Evolutionary conservation across 306 rosid species (phyloP), one percentile per base, ranked within the genome.

Genomic region (Glycine soja): DNA sequence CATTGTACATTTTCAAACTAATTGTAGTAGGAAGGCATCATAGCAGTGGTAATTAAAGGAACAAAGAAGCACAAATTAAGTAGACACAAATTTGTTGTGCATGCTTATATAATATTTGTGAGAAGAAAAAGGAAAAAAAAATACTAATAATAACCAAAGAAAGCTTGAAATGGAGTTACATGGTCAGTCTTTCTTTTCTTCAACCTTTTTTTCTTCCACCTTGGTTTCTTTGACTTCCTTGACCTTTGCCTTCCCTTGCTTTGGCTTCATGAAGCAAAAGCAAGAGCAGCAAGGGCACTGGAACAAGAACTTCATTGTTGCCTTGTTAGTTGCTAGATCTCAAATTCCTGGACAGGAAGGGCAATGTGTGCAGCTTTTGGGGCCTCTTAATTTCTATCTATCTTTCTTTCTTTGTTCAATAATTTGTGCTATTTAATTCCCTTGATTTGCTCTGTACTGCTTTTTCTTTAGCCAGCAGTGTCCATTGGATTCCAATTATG

Each of bases 181-280:
- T 70, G 65, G 65, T 90, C 81, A 90, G 50, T 86, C 94, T 75
- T 86, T 85, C 83, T 91, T 91, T 36, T 77, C 80, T 56, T 74
- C 89, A 14, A 7, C 45, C 76, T 71, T 76, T 24, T 57, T 76
- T 11, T 57, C 66, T 48, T 61, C 67, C 6, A 45, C 87, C 81
- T 85, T 88, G 77, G 72, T 61, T 59, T 85, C 94, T 80, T 87
- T 84, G 15, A 69, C 80, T 58, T 83, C 84, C 81, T 86, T 73
- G 70, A 81, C 87, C 82, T 88, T 87, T 36, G 90, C 74, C 47
- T 83, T 80, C 4, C 91, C 92, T 18, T 43, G 64, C 77, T 89
- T 86, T 32, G 99, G 99, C 82, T 87, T 87, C 90, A 87, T 58
- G 78, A 87, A 87, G 75, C 90, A 87, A 80, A 87, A 87, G 78